Evolutionary conservation across 1,284 basidiomycete species (phyloP).

Genomic region (Coniferiporia sulphurascens): DNA sequence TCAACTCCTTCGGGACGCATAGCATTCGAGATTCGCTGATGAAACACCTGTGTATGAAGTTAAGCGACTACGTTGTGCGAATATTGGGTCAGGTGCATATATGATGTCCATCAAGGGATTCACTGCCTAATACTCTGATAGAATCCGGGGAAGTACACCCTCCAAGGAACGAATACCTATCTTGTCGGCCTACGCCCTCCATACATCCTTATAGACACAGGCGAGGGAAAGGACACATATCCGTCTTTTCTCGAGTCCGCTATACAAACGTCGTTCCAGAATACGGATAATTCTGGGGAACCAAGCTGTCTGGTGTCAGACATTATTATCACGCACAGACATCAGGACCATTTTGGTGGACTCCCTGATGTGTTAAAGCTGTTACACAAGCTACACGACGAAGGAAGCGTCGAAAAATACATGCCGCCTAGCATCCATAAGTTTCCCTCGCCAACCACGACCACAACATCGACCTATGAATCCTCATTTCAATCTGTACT

Average conservation of each 20-base stretch:
- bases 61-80: conserved; percentile 59
- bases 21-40: background rate
- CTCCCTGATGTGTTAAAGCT: conserved; percentile 67
- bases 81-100: conserved; percentile 65
- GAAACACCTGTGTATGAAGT: conserved; percentile 31
- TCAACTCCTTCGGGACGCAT: background rate
- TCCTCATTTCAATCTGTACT: conserved; percentile 38
- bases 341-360: conserved; percentile 83
- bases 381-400: conserved; percentile 56
- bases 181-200: conserved; percentile 67
- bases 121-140: conserved; percentile 27
- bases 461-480: conserved; percentile 24
- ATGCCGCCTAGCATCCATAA: conserved; percentile 70
- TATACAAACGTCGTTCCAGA: conserved; percentile 33
- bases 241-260: conserved; percentile 61
- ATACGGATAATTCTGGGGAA: conserved; percentile 18
- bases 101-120: conserved; percentile 1
- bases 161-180: conserved; percentile 96
- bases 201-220: conserved; percentile 84
- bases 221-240: conserved; percentile 73
- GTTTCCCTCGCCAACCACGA: conserved; percentile 38
- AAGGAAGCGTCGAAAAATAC: conserved; percentile 40
- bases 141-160: conserved; percentile 89
- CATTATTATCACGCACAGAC: conserved; percentile 89
- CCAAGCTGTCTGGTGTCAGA: conserved; percentile 50